Percentiles rank a stretch among this genome's conserved stretches.
phyloP scores from a whole-genome alignment of 164 flowering plant genomes.

The Euptelea pleiosperma region DNA sequence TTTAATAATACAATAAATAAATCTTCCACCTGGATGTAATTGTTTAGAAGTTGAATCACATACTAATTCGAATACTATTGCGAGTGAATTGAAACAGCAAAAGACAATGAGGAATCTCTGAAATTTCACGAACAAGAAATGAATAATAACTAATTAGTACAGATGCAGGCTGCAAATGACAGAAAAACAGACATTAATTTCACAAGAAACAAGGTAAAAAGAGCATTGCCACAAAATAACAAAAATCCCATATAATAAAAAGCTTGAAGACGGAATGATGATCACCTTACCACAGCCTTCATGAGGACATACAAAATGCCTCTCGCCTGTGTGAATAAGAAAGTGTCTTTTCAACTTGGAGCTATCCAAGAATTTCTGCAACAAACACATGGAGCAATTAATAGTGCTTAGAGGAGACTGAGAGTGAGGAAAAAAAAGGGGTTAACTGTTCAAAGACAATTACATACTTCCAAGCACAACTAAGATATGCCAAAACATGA shows the following conservation, averaged over 20 bases:
- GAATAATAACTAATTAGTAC: not conserved
- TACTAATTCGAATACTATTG: not conserved
- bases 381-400: conserved; percentile 11
- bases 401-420: not conserved
- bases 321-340: conserved; percentile 95
- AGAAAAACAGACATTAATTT: not conserved
- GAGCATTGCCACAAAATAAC: not conserved
- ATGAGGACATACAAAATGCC: conserved; percentile 80
- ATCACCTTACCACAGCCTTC: conserved; percentile 99
- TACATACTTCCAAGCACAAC: too few species aligned
- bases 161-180: not conserved
- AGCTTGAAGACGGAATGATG: conserved; percentile 8
- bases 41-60: not conserved
- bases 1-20: too few species aligned
- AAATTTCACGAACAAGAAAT: not conserved
- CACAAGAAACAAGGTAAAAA: conserved; percentile 2
- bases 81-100: not conserved
- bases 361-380: conserved; percentile 98
- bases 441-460: too few species aligned
- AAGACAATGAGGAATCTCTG: not conserved
- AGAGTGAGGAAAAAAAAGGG: not conserved
- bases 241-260: not conserved
- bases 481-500: too few species aligned
- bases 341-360: conserved; percentile 93
- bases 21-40: not conserved